Evolutionary conservation across 202 grass and related monocot species (phyloP), one percentile per base, ranked within the genome.

Genomic region (Zoysia matrella): DNA sequence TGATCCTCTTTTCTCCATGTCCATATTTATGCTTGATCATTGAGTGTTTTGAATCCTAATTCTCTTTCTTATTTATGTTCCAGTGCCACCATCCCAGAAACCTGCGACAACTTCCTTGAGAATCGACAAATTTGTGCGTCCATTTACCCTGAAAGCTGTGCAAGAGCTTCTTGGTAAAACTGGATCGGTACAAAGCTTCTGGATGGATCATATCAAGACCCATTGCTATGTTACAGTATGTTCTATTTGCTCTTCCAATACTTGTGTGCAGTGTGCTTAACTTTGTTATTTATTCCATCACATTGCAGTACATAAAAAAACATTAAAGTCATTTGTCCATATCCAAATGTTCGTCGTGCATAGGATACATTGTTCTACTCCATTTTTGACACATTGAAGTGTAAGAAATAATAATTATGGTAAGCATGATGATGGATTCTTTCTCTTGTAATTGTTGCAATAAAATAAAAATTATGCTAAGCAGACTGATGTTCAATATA

Each of bases 61-160:
- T 45, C 71, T 45, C 45, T 56, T 64, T 62, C 69, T 12, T 36
- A 46, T 75, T 64, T 77, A 43, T 75, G 49, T 73, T 99, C 60
- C 71, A 99, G 96, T 99, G 53, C 91, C 93, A 82, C 85, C 87
- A 0, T 69, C 89, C 63, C 85, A 96, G 83, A 96, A 92, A 65
- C 67, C 87, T 14, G 74, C 93, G n/a, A 99, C 30, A 36, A 36
- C 30, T 36, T 36, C 30, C 30, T 36, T 36, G 30, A 36, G 30
- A 36, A 36, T 36, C 96, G 46, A 99, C 69, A 84, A 65, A 56
- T 99, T 99, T 92, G 85, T 99, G 79, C 93, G 96, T 2, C 96
- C 96, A 49, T 99, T 99, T 69, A 99, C 96, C 53, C 69, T 99
- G 75, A 96, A 91, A 92, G 93, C 96, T 78, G 96, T 99, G 80